Evolutionary conservation across 371 early-diverging fungal genomes (phyloP), one percentile per base, ranked within the genome.

Genomic region (Actinomortierella ambigua): DNA sequence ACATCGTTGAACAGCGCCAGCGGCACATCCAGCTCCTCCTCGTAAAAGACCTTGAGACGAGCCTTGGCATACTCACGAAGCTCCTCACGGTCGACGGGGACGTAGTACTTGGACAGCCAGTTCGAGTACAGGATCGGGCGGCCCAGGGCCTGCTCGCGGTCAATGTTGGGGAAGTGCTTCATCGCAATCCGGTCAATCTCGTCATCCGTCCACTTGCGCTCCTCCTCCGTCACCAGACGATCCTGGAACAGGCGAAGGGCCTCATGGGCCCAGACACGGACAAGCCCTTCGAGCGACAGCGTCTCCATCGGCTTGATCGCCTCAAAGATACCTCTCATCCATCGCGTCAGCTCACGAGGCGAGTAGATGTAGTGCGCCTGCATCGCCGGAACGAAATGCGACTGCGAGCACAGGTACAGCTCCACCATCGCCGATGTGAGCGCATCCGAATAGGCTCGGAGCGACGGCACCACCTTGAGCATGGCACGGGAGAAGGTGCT

Each of bases 281-380:
- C 90, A 26, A 99, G 79, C 2, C 92, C 95, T 68, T 97, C 97
- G 0, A 96, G 84, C 41, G 85, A 77, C 43, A 95, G 79, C 0
- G 85, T 77, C 53, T 98, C 98, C 50, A 93, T 69, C 7, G 93
- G 89, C 53, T 91, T 90, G 66, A 98, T 89, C 2, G 95, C 95
- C 75, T 97, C 98, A 75, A 88, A 95, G 42, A 99, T 96, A 77
- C 99, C 99, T 58, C 98, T 90, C 57, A 95, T 88, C 99, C 99
- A 99, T 43, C 99, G 90, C 0, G 98, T 98, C 71, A 99, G 84
- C 85, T 99, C 99, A 82, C 99, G 93, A 61, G 99, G 99, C 53
- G 95, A 95, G 79, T 98, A 99, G 63, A 99, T 93, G 68, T 98
- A 99, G 78, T 99, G 99, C 1, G 97, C 95, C 80, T 99, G 98